Percentiles rank a stretch among this genome's conserved stretches.
Evolutionary conservation across 2,329 filamentous ascomycete species (phyloP).

Genomic region (Penicillium sp.): DNA sequence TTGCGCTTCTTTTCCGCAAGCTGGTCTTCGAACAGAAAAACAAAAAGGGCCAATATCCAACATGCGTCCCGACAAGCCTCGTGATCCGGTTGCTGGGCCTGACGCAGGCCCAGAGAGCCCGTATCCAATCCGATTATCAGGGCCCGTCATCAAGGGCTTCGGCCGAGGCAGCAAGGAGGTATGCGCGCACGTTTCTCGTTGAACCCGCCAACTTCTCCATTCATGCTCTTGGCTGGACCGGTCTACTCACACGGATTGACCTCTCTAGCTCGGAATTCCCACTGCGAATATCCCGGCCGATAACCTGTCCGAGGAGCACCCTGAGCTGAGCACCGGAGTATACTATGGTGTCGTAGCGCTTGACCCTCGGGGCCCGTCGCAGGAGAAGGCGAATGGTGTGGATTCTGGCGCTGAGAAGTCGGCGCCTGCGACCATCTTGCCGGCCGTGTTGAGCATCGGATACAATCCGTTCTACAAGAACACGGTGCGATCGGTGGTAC

Average conservation of each 20-base stretch:
- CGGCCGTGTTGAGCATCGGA: slow-evolving; percentile 89
- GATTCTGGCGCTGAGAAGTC: slow-evolving; percentile 7
- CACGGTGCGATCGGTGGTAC: slow-evolving; percentile 66
- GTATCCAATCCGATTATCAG: slow-evolving; percentile 77
- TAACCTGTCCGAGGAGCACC: slow-evolving; percentile 54
- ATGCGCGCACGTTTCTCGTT: slow-evolving; percentile 13
- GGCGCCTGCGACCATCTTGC: slow-evolving; percentile 51
- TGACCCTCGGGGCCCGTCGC: slow-evolving; percentile 37
- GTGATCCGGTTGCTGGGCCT: slow-evolving; percentile 67
- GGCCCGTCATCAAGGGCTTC: slow-evolving; percentile 86
- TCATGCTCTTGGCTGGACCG: not conserved
- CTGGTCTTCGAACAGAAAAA: not conserved
- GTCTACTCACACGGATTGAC: slow-evolving; percentile 2
- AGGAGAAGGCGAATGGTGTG: slow-evolving; percentile 17
- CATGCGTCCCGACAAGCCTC: slow-evolving; percentile 48
- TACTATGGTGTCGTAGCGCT: slow-evolving; percentile 91
- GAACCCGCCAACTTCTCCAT: not conserved
- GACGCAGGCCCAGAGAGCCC: slow-evolving; percentile 68
- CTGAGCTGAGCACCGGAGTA: slow-evolving; percentile 66
- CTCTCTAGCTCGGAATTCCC: slow-evolving; percentile 75
- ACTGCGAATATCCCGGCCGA: slow-evolving; percentile 78
- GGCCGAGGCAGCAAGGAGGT: slow-evolving; percentile 91
- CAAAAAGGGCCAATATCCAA: not conserved
- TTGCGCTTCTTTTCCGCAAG: not conserved
- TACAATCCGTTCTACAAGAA: slow-evolving; percentile 99